Conservation (phyloP, 2,329 filamentous ascomycete species). For the Pestalotiopsis sp. region DNA sequence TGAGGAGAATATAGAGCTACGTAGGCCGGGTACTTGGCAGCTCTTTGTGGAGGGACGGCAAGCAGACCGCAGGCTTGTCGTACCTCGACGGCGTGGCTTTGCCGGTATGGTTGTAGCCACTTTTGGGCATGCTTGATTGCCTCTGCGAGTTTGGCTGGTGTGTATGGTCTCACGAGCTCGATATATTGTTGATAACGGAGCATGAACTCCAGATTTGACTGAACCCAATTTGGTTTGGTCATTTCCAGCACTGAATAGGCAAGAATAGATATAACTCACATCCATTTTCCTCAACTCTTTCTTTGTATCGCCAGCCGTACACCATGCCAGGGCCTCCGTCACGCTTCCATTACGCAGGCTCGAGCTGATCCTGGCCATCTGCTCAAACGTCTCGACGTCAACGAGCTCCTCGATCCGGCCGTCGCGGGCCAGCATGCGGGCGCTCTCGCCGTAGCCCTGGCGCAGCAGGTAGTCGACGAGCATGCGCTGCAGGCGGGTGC, state of each 20-base stretch:
- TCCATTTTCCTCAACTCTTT: conserved; percentile 87
- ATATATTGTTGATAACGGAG: conserved; percentile 93
- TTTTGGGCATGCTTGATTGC: conserved; percentile 82
- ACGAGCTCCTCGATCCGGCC: conserved; percentile 79
- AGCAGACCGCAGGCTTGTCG: conserved; percentile 76
- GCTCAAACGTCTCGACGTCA: conserved; percentile 84
- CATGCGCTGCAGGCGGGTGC: conserved; percentile 76
- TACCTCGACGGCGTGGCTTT: conserved; percentile 68
- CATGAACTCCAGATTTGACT: conserved; percentile 89
- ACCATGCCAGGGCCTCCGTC: conserved; percentile 83
- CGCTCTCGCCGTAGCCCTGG: conserved; percentile 78
- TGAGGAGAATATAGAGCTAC: conserved; percentile 67
- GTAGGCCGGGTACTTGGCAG: conserved; percentile 35
- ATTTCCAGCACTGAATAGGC: no score
- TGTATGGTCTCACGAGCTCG: conserved; percentile 68
- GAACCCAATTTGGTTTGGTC: conserved; percentile 10
- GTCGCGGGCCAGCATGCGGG: conserved; percentile 71
- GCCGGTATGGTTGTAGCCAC: conserved; percentile 70
- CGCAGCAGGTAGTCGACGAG: conserved; percentile 91
- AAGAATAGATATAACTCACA: conserved; percentile 44
- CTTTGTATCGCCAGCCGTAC: conserved; percentile 75
- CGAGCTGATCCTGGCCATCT: conserved; percentile 75
- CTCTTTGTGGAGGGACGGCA: conserved; percentile 65
- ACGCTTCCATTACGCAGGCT: conserved; percentile 71
- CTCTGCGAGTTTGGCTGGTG: conserved; percentile 63